Base-by-base conservation (phyloP, 2,329 filamentous ascomycete genomes). In the Nannizzia gypsea region DNA sequence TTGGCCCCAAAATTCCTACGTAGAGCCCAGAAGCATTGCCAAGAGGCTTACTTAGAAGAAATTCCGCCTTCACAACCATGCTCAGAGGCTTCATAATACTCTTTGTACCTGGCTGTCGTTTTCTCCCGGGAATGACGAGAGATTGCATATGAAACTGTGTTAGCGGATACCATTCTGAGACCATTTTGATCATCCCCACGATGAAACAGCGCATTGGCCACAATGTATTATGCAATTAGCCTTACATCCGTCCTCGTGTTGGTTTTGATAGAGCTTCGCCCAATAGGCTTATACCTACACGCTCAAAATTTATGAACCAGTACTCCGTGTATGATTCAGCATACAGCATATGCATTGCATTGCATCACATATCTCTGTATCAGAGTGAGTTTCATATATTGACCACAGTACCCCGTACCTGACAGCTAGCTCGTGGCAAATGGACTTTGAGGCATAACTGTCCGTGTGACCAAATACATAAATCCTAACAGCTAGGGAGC, bases 281-380 rank as follows among this genome's bases (percentile, higher is more conserved):
- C 50, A 54, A 54, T 20, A 54, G 13, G n/a, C 15, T n/a, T 34
- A n/a, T 6, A 6, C 11, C 50, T 54, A 20, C 15, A 31, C 26
- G 13, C 11, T 17, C n/a, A 26, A 34, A 2, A 36, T 20, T 17
- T 2, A 3, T 50, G 5, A 6, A 6, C 9, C 11, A n/a, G n/a
- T 6, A 34, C n/a, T n/a, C n/a, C n/a, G n/a, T n/a, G n/a, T 54
- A 54, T 34, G 28, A 54, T 54, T 54, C 50, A 54, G 24, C 50
- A 6, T 11, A 6, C 8, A n/a, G 22, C 44, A 50, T 31, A 24
- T 26, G 26, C 50, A 54, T 20, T 20, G 24, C 28, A n/a, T 54
- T 17, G 44, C 44, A 50, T 50, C 40, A 50, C 44, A 54, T 31
- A 34, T 9, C 17, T 31, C 15, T 52, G 48, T 34, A 34, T 31